Base-by-base conservation (phyloP, 2,329 filamentous ascomycete species). In the Cordyceps cicadae region DNA sequence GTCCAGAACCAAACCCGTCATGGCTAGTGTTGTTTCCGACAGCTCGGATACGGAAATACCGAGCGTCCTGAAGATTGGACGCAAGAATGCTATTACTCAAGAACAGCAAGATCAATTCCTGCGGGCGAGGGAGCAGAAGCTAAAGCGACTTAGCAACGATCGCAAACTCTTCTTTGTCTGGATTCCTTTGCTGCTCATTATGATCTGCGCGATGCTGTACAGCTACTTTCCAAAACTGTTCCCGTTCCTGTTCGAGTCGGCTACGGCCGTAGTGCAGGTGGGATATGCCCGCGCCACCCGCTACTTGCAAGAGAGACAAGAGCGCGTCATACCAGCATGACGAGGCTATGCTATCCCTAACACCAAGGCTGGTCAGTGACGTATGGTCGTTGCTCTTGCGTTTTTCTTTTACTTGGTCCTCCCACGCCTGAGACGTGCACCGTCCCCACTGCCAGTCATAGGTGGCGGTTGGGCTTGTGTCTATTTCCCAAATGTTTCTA, bases 121-220 rank as follows among this genome's bases (percentile, higher is more conserved):
- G 50, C 75, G 83, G 57, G 83, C 80, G 29, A 83, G 85, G 64
- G 81, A 85, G 60, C 78, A 81, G 69, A 86, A 83, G 70, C 75
- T 86, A 67, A 87, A 87, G 79, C 80, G 78, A 62, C 74, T 87
- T 62, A 80, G 83, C 65, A 82, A 81, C 62, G 86, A 88, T 67
- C 80, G 81, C 66, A 87, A 87, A 69, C 75, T 88, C 51, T 88
- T 86, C 75, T 85, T 87, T 66, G 79, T 88, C 67, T 88, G 86
- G 86, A 81, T 81, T 65, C 79, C 79, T 37, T 74, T 81, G 43
- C 76, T 82, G 17, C 62, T 80, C 24, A 65, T 78, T 62, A 77
- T 81, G 68, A 66, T 81, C 54, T 75, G 75, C 63, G 77, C 78
- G 41, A 79, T 80, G 76, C 69, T 80, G 26, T 81, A 79, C 67